Evolutionary conservation across 2,329 filamentous ascomycete species (phyloP).

Genomic region (Trichoderma atrobrunneum): DNA sequence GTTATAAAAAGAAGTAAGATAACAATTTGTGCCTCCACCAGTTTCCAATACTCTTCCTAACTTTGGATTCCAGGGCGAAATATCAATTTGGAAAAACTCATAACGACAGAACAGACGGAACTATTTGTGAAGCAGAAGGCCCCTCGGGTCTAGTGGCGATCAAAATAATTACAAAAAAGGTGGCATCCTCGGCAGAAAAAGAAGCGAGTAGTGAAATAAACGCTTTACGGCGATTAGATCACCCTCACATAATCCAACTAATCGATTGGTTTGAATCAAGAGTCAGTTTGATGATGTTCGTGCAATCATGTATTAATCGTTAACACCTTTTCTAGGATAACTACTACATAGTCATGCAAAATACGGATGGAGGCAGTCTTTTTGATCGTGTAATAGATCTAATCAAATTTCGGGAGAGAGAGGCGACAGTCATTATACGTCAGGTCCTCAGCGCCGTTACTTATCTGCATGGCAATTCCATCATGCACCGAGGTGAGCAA

Average conservation of each 20-base stretch:
- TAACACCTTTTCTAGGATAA: not conserved
- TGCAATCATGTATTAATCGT: not conserved
- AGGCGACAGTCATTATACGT: too few relatives aligned
- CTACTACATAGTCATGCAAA: not conserved
- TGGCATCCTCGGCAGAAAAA: not conserved
- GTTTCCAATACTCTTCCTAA: not conserved
- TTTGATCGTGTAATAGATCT: not conserved
- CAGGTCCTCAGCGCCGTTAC: not conserved
- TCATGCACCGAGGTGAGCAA: not conserved
- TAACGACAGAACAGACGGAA: not conserved
- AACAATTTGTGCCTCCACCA: fast-evolving
- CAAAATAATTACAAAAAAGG: not conserved
- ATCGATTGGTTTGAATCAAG: not conserved
- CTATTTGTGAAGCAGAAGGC: not conserved
- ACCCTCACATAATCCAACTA: not conserved
- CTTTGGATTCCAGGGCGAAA: not conserved
- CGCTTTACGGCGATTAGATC: not conserved
- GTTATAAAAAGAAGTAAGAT: not conserved
- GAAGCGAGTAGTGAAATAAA: not conserved
- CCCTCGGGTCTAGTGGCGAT: not conserved
- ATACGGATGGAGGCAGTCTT: not conserved
- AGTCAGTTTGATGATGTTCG: not conserved
- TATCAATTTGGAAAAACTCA: not conserved
- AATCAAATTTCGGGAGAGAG: not conserved
- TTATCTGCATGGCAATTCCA: not conserved